These are phyloP conservation scores for Agrocybe chaxingu DNA, from an alignment of 768 basidiomycete species.

Conservation along the genomic window DNA sequence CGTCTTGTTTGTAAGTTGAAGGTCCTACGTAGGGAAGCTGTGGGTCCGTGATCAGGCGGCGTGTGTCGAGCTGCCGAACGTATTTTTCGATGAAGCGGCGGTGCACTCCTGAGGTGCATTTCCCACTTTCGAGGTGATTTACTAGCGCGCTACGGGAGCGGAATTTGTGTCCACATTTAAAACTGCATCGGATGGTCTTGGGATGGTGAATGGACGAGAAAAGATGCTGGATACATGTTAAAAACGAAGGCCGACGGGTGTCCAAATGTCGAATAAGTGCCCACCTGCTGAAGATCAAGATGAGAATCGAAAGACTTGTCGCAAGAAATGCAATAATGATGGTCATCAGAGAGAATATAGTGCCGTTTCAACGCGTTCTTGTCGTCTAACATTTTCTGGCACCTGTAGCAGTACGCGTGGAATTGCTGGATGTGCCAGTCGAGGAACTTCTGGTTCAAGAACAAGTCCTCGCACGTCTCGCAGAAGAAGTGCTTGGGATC, in stretches of 20 bases:
- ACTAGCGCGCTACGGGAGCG: constrained; percentile 51
- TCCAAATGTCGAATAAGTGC: neutral
- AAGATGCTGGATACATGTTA: constrained; percentile 32
- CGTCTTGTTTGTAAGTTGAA: constrained; percentile 8
- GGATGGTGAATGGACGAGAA: constrained; percentile 49
- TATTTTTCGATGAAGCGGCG: constrained; percentile 37
- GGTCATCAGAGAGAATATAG: constrained; percentile 36
- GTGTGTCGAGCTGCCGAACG: constrained; percentile 40
- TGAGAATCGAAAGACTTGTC: constrained; percentile 37
- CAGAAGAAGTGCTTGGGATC: constrained; percentile 51
- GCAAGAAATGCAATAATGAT: constrained; percentile 46
- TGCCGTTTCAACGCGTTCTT: constrained; percentile 43
- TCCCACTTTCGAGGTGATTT: constrained; percentile 62
- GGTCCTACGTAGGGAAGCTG: constrained; percentile 42
- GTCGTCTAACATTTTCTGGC: constrained; percentile 39
- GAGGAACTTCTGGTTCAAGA: constrained; percentile 28
- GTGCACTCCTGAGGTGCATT: constrained; percentile 47
- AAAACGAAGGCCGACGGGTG: too few relatives aligned
- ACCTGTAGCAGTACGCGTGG: constrained; percentile 43
- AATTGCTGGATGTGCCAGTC: constrained; percentile 33
- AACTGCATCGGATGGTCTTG: constrained; percentile 29
- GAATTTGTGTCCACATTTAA: constrained; percentile 45
- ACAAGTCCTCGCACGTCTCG: constrained; percentile 45
- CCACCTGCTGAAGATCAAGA: constrained; percentile 19
- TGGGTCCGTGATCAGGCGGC: constrained; percentile 54